Evolutionary conservation across 306 rosid genomes (phyloP).

Genomic region (Acacia confusa): DNA sequence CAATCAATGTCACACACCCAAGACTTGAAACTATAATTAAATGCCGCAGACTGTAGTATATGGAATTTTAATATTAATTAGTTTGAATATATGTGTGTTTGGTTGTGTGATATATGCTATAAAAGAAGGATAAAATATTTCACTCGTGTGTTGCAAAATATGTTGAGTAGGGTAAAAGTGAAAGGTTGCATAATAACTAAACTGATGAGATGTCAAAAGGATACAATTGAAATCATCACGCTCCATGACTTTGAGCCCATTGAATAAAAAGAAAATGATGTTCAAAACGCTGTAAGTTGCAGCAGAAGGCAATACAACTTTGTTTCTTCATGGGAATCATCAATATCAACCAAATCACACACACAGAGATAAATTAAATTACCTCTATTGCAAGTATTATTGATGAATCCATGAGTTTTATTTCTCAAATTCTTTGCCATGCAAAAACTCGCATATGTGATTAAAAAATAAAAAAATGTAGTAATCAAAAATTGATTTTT

Average conservation of each 20-base stretch:
- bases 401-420: not conserved
- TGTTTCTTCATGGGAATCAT: not conserved
- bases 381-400: not conserved
- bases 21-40: not conserved
- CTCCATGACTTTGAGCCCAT: slow-evolving; percentile 20
- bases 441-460: not conserved
- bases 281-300: slow-evolving; percentile 37
- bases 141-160: slow-evolving; percentile 26
- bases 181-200: not conserved
- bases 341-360: not conserved
- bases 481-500: no score
- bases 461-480: no score
- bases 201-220: not conserved
- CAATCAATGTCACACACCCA: no score
- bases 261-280: slow-evolving; percentile 27
- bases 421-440: not conserved
- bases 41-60: not conserved
- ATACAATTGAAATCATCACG: not conserved
- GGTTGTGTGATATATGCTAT: no score
- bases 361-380: not conserved
- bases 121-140: not conserved
- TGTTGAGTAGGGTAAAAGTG: slow-evolving; percentile 17
- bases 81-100: no score
- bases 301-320: slow-evolving; percentile 27
- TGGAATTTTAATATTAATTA: not conserved